Evolutionary conservation across 805 yeast species (phyloP).

Genomic region (Sugiyamaella qingdaonensis): DNA sequence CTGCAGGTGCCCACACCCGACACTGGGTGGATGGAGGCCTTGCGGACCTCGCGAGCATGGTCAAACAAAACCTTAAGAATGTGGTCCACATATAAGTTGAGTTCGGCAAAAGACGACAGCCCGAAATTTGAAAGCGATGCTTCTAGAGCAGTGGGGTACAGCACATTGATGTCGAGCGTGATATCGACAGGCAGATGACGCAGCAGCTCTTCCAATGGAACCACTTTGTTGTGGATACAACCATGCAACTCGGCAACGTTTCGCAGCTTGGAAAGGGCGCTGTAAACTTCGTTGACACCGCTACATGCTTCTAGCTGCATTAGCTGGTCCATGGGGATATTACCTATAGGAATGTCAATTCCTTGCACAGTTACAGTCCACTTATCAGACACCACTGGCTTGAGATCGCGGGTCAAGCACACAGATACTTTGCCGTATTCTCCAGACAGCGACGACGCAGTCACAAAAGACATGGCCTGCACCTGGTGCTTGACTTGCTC

Average conservation of each 20-base stretch:
- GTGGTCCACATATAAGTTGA: slow-evolving; percentile 73
- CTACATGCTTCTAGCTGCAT: slow-evolving; percentile 5
- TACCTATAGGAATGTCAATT: slow-evolving; percentile 57
- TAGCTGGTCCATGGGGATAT: slow-evolving; percentile 37
- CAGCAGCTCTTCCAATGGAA: slow-evolving; percentile 60
- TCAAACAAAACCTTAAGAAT: slow-evolving; percentile 68
- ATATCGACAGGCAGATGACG: slow-evolving; percentile 52
- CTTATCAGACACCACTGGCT: slow-evolving; percentile 55
- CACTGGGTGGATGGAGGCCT: slow-evolving; percentile 18
- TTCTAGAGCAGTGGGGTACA: slow-evolving; percentile 59
- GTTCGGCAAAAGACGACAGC: slow-evolving; percentile 40
- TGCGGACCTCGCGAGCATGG: slow-evolving; percentile 52
- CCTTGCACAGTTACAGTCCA: slow-evolving; percentile 25
- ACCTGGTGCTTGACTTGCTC: slow-evolving; percentile 26
- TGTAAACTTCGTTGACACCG: slow-evolving; percentile 25
- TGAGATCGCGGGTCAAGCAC: slow-evolving; percentile 73
- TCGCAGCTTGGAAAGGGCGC: slow-evolving; percentile 25
- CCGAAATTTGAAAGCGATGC: slow-evolving; percentile 16
- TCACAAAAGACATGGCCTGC: slow-evolving; percentile 64
- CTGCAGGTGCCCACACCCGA: slow-evolving; percentile 39
- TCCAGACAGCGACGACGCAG: slow-evolving; percentile 87
- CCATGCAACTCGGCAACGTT: slow-evolving; percentile 37
- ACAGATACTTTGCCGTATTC: slow-evolving; percentile 67
- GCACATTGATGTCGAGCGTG: slow-evolving; percentile 67
- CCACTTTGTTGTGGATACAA: slow-evolving; percentile 45